Percentiles rank a stretch among this genome's conserved stretches.
Conservation (phyloP, 73 alveolate genomes). For the Blepharisma stoltei region DNA sequence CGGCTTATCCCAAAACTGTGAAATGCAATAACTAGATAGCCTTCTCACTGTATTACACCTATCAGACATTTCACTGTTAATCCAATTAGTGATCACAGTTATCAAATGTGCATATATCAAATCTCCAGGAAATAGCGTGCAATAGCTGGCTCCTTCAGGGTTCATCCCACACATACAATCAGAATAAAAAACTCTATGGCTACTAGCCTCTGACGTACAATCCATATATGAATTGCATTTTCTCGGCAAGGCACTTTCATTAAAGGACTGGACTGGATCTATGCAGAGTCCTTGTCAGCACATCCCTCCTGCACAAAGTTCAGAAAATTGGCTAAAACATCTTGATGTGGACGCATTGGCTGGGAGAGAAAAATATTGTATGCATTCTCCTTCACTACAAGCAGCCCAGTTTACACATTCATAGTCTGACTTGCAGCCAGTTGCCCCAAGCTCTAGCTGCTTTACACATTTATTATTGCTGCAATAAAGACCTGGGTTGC, state of each 20-base stretch:
- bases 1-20: constrained; percentile 28
- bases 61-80: background rate
- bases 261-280: background rate
- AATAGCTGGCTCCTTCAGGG: background rate
- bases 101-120: background rate
- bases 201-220: background rate
- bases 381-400: constrained; percentile 3
- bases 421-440: constrained; percentile 10
- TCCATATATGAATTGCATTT: background rate
- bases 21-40: background rate
- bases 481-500: constrained; percentile 29
- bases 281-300: constrained; percentile 12
- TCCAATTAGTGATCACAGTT: background rate
- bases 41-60: constrained; percentile 23
- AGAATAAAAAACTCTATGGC: constrained; percentile 13
- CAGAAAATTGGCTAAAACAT: background rate
- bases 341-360: background rate
- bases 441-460: background rate
- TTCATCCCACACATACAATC: constrained; percentile 24
- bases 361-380: constrained; percentile 10
- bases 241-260: background rate
- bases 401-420: constrained; percentile 33
- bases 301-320: background rate
- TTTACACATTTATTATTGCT: background rate
- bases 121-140: constrained; percentile 19